phyloP scores from a whole-genome alignment of 2,329 filamentous ascomycete genomes.

The Ophiocordyceps camponoti-rufipedis region DNA sequence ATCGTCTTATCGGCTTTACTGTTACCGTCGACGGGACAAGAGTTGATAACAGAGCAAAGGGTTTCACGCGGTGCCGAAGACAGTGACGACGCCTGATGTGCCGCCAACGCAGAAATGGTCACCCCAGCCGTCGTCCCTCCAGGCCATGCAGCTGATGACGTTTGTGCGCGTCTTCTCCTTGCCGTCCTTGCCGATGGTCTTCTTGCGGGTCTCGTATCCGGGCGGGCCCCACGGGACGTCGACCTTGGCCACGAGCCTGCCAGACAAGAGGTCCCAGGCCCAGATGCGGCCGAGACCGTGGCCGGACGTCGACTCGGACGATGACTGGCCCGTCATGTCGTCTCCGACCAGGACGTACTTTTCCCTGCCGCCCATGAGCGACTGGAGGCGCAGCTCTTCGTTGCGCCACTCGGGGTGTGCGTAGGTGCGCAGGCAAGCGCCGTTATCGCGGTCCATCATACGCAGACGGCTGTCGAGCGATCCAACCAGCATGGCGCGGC shows the following conservation, averaged over 20 bases:
- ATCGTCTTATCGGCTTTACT: neutral
- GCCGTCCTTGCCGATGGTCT: conserved; percentile 38
- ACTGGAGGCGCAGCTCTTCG: conserved; percentile 54
- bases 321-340: conserved; percentile 30
- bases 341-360: conserved; percentile 66
- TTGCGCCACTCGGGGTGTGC: conserved; percentile 40
- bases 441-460: conserved; percentile 62
- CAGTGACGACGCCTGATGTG: conserved; percentile 46
- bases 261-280: conserved; percentile 73
- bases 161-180: conserved; percentile 41
- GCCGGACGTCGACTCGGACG: conserved; percentile 1
- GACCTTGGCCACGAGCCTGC: conserved; percentile 46
- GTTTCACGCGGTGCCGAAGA: conserved; percentile 27
- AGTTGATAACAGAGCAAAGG: conserved; percentile 2
- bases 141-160: conserved; percentile 42
- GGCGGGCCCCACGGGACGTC: conserved; percentile 35
- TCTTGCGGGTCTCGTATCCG: conserved; percentile 29
- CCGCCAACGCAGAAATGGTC: conserved; percentile 48
- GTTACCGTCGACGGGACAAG: neutral
- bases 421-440: conserved; percentile 57
- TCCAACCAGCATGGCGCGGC: conserved; percentile 55
- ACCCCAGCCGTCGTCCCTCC: conserved; percentile 43
- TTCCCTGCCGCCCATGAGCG: conserved; percentile 57
- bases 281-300: conserved; percentile 42
- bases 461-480: conserved; percentile 60